phyloP scores from a whole-genome alignment of 768 basidiomycete species.

The Clitopilus passeckerianus region DNA sequence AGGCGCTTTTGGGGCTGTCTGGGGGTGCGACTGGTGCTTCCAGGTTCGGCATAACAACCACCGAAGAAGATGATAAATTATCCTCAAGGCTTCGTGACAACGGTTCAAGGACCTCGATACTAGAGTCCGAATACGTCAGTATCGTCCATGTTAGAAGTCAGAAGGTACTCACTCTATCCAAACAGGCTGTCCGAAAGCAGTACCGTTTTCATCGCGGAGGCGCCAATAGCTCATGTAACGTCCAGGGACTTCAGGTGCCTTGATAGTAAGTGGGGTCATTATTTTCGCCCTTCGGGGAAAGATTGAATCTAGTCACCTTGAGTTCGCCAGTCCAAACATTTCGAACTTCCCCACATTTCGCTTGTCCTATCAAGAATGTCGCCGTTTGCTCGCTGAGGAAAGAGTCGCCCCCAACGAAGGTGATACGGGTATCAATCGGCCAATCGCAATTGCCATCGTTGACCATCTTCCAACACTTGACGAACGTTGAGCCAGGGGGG shows the following conservation, averaged over 20 bases:
- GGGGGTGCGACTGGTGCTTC: constrained; percentile 16
- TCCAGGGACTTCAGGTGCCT: constrained; percentile 74
- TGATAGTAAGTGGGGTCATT: background rate
- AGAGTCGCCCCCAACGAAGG: constrained; percentile 68
- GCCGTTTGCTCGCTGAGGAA: constrained; percentile 33
- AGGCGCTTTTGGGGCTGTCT: background rate
- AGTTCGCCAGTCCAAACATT: constrained; percentile 72
- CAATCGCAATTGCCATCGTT: constrained; percentile 63
- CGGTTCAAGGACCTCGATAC: constrained; percentile 65
- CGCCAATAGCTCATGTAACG: constrained; percentile 78
- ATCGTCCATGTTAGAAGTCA: background rate
- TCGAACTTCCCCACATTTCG: constrained; percentile 51
- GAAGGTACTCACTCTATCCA: constrained; percentile 68
- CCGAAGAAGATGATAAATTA: constrained; percentile 66
- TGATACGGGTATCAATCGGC: constrained; percentile 64
- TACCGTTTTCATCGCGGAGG: constrained; percentile 51
- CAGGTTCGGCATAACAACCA: constrained; percentile 61
- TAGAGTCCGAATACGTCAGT: constrained; percentile 17
- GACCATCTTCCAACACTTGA: constrained; percentile 75
- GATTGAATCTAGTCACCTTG: constrained; percentile 40
- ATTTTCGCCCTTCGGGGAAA: background rate
- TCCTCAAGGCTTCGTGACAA: constrained; percentile 29
- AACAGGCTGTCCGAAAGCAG: constrained; percentile 65
- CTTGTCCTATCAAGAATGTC: constrained; percentile 45
- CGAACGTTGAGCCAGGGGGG: constrained; percentile 80